phyloP scores from a whole-genome alignment of 2,329 filamentous ascomycete genomes.

The Phialemoniopsis sp. region DNA sequence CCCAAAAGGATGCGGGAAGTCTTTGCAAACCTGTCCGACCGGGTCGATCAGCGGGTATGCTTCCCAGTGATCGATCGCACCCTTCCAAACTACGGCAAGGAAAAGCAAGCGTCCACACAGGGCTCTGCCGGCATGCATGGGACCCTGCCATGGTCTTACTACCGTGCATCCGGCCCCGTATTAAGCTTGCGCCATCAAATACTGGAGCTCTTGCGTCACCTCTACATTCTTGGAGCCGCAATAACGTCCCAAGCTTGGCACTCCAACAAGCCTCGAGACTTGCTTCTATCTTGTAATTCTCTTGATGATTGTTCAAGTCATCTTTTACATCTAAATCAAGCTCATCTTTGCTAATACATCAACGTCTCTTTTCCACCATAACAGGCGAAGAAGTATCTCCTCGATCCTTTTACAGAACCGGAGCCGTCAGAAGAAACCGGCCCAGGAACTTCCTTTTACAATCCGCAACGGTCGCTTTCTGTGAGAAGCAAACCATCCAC shows the following conservation, averaged over 20 bases:
- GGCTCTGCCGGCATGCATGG: background rate
- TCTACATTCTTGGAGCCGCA: background rate
- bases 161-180: background rate
- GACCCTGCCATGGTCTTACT: background rate
- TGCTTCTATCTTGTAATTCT: slow-evolving; percentile 1
- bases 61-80: slow-evolving; percentile 3
- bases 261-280: slow-evolving; percentile 2
- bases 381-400: slow-evolving; percentile 62
- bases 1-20: too few species aligned
- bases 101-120: too few species aligned
- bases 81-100: too few species aligned
- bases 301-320: slow-evolving; percentile 2
- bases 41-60: too few species aligned
- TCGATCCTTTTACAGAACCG: slow-evolving; percentile 65
- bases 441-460: slow-evolving; percentile 53
- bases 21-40: too few species aligned
- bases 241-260: background rate
- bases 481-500: slow-evolving; percentile 14
- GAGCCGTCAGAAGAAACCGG: slow-evolving; percentile 66
- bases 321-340: too few species aligned
- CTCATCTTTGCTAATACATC: background rate
- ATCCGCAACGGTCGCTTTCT: slow-evolving; percentile 16
- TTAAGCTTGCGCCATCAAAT: background rate
- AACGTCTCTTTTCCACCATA: slow-evolving; percentile 3
- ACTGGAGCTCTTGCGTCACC: background rate